Base-by-base conservation (phyloP, 2,329 filamentous ascomycete species). In the Boeremia lycopersici region DNA sequence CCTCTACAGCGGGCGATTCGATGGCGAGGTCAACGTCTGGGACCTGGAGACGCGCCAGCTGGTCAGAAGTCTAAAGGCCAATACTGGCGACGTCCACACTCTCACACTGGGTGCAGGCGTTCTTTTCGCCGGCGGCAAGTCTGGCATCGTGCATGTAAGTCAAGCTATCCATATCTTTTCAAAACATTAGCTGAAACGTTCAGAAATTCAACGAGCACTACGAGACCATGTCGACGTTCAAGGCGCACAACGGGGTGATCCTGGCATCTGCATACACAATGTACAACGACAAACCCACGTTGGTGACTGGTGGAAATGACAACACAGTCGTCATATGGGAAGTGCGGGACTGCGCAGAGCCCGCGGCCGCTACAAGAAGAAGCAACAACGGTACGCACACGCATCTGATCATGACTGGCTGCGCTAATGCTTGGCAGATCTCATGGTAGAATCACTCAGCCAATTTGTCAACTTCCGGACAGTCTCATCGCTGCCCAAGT, bases 41-140 rank as follows among this genome's bases (percentile, higher is more conserved):
- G 96, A 99, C 71, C 82, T 99, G 12, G 93, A 98, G 71, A 98
- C 95, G 0, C 87, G 89, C 48, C 95, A 99, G 75, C 87, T 95
- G 43, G 82, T 99, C 39, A 84, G 95, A 53, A 92, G 91, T 15
- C 89, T 99, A 69, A 92, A 89, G 69, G 86, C 89, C 0, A 89
- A 92, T 64, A 85, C 85, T 30, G 88, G 87, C 38, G 91, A 98
- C 72, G 85, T 98, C 43, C 91, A 96, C 81, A 89, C 91, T 0
- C 80, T 98, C 38, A 89, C 91, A 60, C 89, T 97, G 74, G 89
- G 90, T 23, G 91, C 90, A 77, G 91, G 92, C 0, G 88, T 89
- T 59, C 81, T 97, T 7, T 95, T 95, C 78, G 93, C 89, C 62
- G 93, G 90, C 13, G 90, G 91, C n/a, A 87, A 90, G n/a, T 89